A percentile compares a stretch with the other conserved stretches of the same genome.
Conservation (phyloP, 2,329 filamentous ascomycete species). For the Parastagonospora nodorum region DNA sequence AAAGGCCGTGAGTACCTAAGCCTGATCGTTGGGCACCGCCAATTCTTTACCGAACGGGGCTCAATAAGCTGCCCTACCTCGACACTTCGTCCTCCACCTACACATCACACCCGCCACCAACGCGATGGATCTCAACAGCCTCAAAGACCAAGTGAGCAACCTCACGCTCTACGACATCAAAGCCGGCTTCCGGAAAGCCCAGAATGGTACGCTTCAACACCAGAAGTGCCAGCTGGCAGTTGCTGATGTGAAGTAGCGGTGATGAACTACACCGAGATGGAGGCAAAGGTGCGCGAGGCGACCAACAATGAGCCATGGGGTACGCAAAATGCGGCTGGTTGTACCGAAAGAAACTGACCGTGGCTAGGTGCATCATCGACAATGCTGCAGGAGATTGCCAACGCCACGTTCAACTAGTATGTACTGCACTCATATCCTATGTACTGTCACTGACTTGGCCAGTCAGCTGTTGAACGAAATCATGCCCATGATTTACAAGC, state of each 20-base stretch:
- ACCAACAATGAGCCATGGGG: conserved; percentile 99
- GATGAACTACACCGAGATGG: conserved; percentile 90
- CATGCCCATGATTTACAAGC: conserved; percentile 99
- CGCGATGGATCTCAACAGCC: conserved; percentile 81
- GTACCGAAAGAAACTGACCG: conserved; percentile 14
- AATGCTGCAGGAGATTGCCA: conserved; percentile 97
- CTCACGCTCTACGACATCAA: conserved; percentile 95
- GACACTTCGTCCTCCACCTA: conserved; percentile 5
- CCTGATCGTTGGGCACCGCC: background rate
- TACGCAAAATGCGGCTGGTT: conserved; percentile 61
- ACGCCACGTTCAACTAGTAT: conserved; percentile 97
- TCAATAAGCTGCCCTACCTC: conserved; percentile 4
- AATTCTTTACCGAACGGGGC: background rate
- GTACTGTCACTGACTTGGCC: conserved; percentile 28
- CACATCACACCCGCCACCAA: conserved; percentile 5
- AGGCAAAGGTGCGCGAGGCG: conserved; percentile 83
- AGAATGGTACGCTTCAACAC: conserved; percentile 74
- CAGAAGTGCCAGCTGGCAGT: conserved; percentile 18
- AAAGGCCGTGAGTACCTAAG: too few relatives aligned
- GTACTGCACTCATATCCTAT: conserved; percentile 36
- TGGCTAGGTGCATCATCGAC: conserved; percentile 71
- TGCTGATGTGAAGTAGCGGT: conserved; percentile 66
- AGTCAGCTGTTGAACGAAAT: conserved; percentile 98
- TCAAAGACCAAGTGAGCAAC: conserved; percentile 88
- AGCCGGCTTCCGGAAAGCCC: conserved; percentile 90